Evolutionary conservation across 108 stramenopile genomes (phyloP).

Genomic region (Craspedostauros australis): DNA sequence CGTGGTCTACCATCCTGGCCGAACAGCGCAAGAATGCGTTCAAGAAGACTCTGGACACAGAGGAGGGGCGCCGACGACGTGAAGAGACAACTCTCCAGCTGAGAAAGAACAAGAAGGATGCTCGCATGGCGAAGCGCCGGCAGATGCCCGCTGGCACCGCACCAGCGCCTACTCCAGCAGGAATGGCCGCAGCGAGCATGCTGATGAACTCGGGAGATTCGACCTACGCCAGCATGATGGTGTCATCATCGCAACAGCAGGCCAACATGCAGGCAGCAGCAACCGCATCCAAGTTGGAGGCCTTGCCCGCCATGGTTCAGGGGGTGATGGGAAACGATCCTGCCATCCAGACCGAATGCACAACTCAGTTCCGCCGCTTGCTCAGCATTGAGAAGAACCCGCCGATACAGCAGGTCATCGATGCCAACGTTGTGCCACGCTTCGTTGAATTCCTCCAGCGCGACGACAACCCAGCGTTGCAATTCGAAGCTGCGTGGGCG

Average conservation of each 20-base stretch:
- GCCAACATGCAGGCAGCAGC: slow-evolving; percentile 8
- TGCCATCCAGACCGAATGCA: slow-evolving; percentile 75
- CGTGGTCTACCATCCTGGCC: background rate
- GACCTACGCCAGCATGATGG: slow-evolving; percentile 37
- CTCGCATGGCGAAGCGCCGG: slow-evolving; percentile 90
- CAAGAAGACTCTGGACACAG: slow-evolving; percentile 92
- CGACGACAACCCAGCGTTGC: slow-evolving; percentile 91
- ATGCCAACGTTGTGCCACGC: slow-evolving; percentile 92
- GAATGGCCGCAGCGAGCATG: slow-evolving; percentile 70
- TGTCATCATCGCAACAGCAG: slow-evolving; percentile 20
- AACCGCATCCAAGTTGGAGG: slow-evolving; percentile 58
- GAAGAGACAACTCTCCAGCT: slow-evolving; percentile 97
- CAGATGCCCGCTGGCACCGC: slow-evolving; percentile 54
- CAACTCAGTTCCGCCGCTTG: slow-evolving; percentile 92
- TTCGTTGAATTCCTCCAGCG: slow-evolving; percentile 94
- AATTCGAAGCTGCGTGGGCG: slow-evolving; percentile 99
- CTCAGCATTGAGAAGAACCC: slow-evolving; percentile 97
- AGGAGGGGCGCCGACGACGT: slow-evolving; percentile 89
- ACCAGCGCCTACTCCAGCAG: slow-evolving; percentile 52
- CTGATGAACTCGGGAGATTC: slow-evolving; percentile 58
- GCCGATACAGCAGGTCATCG: slow-evolving; percentile 97
- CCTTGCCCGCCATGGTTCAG: slow-evolving; percentile 83
- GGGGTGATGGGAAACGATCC: slow-evolving; percentile 90
- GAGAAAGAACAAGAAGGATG: slow-evolving; percentile 96
- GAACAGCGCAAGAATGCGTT: slow-evolving; percentile 80